Evolutionary conservation across 768 basidiomycete species (phyloP).

Genomic region (Dioszegia aurantiaca): DNA sequence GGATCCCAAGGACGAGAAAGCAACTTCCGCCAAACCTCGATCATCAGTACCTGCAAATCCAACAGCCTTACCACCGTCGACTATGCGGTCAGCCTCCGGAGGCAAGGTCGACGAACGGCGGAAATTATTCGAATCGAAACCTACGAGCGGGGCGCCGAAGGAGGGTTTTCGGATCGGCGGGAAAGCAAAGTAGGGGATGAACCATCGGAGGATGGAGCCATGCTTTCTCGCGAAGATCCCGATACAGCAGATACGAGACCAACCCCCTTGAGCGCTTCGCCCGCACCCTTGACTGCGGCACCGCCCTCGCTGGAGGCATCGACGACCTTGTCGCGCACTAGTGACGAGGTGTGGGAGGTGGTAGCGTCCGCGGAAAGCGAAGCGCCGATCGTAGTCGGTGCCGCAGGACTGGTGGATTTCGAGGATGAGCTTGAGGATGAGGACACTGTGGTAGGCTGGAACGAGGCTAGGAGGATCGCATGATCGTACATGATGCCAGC

Average conservation of each 20-base stretch:
- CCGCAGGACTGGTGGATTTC: too few relatives aligned
- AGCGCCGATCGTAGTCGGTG: too few relatives aligned
- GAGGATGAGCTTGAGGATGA: slow-evolving; percentile 12
- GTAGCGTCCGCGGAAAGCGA: background rate
- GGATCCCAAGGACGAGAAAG: too few relatives aligned
- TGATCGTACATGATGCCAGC: background rate
- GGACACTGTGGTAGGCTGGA: slow-evolving; percentile 24
- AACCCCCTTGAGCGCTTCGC: too few relatives aligned
- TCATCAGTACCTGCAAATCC: background rate
- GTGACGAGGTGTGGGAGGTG: background rate
- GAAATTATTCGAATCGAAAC: slow-evolving; percentile 8
- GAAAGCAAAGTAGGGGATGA: slow-evolving; percentile 26
- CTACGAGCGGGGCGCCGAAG: slow-evolving; percentile 4
- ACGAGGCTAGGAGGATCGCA: slow-evolving; percentile 27
- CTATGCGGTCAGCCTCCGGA: background rate
- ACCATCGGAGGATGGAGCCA: background rate
- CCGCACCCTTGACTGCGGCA: too few relatives aligned
- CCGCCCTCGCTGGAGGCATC: too few relatives aligned
- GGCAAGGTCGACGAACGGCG: slow-evolving; percentile 11
- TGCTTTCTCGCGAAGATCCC: slow-evolving; percentile 8
- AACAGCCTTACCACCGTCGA: background rate
- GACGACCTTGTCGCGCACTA: background rate
- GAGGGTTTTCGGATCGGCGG: slow-evolving; percentile 44
- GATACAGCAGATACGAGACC: too few relatives aligned
- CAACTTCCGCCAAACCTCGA: too few relatives aligned